phyloP scores from a whole-genome alignment of 768 basidiomycete genomes.

The Panus rudis region DNA sequence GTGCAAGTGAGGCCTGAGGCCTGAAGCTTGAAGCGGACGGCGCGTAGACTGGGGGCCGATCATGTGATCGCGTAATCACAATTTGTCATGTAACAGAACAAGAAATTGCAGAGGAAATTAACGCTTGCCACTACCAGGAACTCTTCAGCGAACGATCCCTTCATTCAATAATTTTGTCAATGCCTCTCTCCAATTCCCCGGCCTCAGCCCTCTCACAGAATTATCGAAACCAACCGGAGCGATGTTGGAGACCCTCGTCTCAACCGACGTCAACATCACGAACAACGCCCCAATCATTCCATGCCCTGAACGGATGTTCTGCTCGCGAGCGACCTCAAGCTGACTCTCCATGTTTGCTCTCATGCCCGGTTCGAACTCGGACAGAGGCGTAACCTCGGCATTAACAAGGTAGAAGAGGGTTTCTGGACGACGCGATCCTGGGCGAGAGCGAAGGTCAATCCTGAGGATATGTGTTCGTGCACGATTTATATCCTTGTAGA shows the following conservation, averaged over 20 bases:
- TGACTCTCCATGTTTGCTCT: slow-evolving; percentile 13
- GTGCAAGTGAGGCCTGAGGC: too few species aligned
- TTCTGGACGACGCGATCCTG: slow-evolving; percentile 7
- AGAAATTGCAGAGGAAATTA: too few species aligned
- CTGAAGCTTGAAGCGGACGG: too few species aligned
- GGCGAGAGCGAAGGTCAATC: slow-evolving; percentile 10
- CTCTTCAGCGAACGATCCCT: neutral
- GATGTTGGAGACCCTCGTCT: slow-evolving; percentile 6
- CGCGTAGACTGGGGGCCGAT: too few species aligned
- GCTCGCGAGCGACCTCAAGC: slow-evolving; percentile 3
- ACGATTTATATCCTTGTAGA: slow-evolving; percentile 3
- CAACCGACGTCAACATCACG: slow-evolving; percentile 9
- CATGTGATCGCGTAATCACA: too few species aligned
- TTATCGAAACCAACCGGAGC: slow-evolving; percentile 11
- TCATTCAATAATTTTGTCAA: neutral
- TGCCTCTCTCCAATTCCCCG: neutral
- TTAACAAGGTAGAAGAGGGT: slow-evolving; percentile 9
- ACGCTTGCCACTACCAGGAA: too few species aligned
- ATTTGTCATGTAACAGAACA: too few species aligned
- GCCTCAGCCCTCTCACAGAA: neutral
- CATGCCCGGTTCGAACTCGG: slow-evolving; percentile 7
- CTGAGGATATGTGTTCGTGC: slow-evolving; percentile 9
- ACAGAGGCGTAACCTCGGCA: slow-evolving; percentile 10
- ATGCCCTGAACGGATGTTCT: slow-evolving; percentile 5
- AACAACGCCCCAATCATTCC: slow-evolving; percentile 8